Percentiles rank a stretch among this genome's conserved stretches.
Conservation (phyloP, 2,329 filamentous ascomycete species). For the Tolypocladium cylindrosporum region DNA sequence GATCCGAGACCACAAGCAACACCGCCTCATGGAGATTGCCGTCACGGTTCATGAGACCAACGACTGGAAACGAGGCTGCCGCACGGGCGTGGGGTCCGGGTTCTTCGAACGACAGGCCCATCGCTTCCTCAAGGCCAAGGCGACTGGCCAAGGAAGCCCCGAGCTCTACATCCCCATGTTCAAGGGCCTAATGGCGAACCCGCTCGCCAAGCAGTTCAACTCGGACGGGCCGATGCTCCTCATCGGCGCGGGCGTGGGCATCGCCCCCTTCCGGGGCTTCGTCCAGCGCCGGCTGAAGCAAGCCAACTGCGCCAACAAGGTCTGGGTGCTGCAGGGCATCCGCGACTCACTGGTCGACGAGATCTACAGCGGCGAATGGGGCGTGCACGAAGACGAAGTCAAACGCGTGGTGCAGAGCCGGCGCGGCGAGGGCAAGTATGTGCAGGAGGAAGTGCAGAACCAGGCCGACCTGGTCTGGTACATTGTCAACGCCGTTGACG, state of each 20-base stretch:
- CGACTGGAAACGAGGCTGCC: slow-evolving; percentile 63
- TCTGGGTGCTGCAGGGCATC: slow-evolving; percentile 90
- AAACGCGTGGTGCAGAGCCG: slow-evolving; percentile 73
- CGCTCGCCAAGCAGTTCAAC: slow-evolving; percentile 82
- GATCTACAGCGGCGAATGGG: slow-evolving; percentile 93
- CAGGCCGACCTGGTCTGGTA: slow-evolving; percentile 98
- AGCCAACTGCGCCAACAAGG: slow-evolving; percentile 94
- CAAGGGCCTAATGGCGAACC: slow-evolving; percentile 95
- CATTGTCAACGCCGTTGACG: slow-evolving; percentile 92
- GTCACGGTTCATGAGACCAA: slow-evolving; percentile 84
- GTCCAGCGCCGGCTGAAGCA: slow-evolving; percentile 89
- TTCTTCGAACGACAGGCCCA: slow-evolving; percentile 83
- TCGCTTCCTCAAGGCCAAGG: slow-evolving; percentile 58
- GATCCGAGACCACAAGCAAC: slow-evolving; percentile 57
- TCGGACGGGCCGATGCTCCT: slow-evolving; percentile 95
- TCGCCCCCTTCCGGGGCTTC: slow-evolving; percentile 95
- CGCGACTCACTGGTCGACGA: slow-evolving; percentile 93
- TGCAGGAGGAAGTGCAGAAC: slow-evolving; percentile 85
- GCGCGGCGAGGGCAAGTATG: slow-evolving; percentile 74
- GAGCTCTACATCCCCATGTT: slow-evolving; percentile 89
- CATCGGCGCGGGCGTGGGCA: slow-evolving; percentile 91
- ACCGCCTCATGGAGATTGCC: slow-evolving; percentile 87
- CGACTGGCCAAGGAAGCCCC: slow-evolving; percentile 41
- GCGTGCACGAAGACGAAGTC: slow-evolving; percentile 79
- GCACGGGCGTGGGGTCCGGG: slow-evolving; percentile 83